A percentile compares a stretch with the other conserved stretches of the same genome.
Evolutionary conservation across 305 asterid genomes (phyloP).

Genomic region (Petunia hybrid): DNA sequence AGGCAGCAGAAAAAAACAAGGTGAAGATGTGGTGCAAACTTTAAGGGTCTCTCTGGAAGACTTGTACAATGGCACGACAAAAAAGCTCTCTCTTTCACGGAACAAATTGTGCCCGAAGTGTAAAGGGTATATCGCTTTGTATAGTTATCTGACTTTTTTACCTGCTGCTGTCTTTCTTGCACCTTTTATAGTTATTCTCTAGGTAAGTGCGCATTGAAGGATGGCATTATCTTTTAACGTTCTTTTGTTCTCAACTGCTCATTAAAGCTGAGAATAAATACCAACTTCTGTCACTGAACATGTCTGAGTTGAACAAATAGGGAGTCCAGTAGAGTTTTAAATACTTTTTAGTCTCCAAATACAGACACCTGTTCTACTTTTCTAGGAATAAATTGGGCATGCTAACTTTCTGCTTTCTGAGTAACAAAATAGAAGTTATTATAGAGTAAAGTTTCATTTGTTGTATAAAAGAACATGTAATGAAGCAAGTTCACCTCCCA

Average conservation of each 20-base stretch:
- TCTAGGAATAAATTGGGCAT: slow-evolving; percentile 5
- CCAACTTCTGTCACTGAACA: slow-evolving; percentile 10
- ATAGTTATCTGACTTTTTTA: background rate
- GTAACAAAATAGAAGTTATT: background rate
- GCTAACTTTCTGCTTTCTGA: background rate
- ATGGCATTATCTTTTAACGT: background rate
- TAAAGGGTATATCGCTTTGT: slow-evolving; percentile 39
- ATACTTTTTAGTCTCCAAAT: background rate
- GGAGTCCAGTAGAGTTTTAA: background rate
- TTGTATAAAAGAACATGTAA: background rate
- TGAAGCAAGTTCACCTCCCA: background rate
- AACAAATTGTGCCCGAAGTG: slow-evolving; percentile 46
- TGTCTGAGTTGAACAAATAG: background rate
- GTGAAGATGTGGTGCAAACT: slow-evolving; percentile 43
- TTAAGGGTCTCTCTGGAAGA: slow-evolving; percentile 45
- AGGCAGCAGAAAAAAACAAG: slow-evolving; percentile 41
- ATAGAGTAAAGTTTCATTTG: background rate
- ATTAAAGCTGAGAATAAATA: background rate
- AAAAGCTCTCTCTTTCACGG: slow-evolving; percentile 44
- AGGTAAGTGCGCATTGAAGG: no score
- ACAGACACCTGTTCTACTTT: background rate
- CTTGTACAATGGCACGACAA: slow-evolving; percentile 46
- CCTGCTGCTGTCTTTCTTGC: background rate
- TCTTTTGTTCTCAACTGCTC: background rate
- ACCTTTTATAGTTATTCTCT: background rate